Conservation (phyloP, 371 early-diverging fungal genomes). For the Mortierella sp. region DNA sequence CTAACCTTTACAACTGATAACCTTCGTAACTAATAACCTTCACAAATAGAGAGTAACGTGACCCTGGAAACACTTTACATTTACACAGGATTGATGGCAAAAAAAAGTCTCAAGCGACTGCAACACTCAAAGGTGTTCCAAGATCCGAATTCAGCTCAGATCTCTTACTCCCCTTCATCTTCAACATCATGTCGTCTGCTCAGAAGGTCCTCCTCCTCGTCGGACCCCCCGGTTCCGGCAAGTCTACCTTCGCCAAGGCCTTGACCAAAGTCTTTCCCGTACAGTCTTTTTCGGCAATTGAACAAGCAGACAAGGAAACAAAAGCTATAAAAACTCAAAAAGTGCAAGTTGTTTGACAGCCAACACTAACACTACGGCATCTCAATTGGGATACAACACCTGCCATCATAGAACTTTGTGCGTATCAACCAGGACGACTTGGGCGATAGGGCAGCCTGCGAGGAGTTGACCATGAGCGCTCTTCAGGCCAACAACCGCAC, state of each 20-base stretch:
- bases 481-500: constrained; percentile 61
- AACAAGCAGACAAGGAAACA: background rate
- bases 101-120: background rate
- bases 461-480: constrained; percentile 60
- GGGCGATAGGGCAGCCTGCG: constrained; percentile 75
- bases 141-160: background rate
- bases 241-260: constrained; percentile 73
- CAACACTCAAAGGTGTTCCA: background rate
- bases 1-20: background rate
- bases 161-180: constrained; percentile 5
- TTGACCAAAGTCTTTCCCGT: constrained; percentile 57
- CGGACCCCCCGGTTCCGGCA: constrained; percentile 80
- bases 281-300: constrained; percentile 1
- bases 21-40: background rate
- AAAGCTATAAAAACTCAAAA: background rate
- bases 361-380: background rate
- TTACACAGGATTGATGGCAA: constrained; percentile 8
- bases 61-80: background rate
- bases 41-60: background rate
- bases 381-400: background rate
- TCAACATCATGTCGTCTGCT: constrained; percentile 25
- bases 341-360: too few relatives aligned
- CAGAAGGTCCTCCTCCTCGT: constrained; percentile 71
- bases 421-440: constrained; percentile 81
- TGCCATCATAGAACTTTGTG: constrained; percentile 58